Evolutionary conservation across 768 basidiomycete species (phyloP).

Genomic region (Russula emetica): DNA sequence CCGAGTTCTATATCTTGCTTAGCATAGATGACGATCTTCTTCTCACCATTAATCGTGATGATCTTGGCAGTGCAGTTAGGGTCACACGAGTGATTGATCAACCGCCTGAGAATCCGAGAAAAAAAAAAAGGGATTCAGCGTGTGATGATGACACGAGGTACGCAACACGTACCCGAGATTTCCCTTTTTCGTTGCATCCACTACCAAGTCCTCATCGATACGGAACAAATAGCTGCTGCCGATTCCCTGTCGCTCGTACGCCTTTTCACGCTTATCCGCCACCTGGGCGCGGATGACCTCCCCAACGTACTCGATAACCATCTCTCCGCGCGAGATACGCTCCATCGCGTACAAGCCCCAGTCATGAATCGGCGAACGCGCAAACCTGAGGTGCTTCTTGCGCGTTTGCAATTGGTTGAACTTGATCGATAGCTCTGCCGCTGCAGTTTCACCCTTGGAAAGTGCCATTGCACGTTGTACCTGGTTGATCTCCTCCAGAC

Average conservation of each 20-base stretch:
- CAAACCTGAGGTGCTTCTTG: slow-evolving; percentile 96
- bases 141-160: not conserved
- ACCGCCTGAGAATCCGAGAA: slow-evolving; percentile 50
- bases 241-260: slow-evolving; percentile 95
- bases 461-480: slow-evolving; percentile 75
- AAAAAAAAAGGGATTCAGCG: not conserved
- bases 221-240: slow-evolving; percentile 97
- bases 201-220: slow-evolving; percentile 96
- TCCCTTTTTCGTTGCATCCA: slow-evolving; percentile 98
- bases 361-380: slow-evolving; percentile 92
- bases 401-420: slow-evolving; percentile 98
- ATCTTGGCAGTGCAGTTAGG: slow-evolving; percentile 91
- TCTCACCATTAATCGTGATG: slow-evolving; percentile 85
- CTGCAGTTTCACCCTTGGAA: slow-evolving; percentile 68
- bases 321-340: slow-evolving; percentile 86
- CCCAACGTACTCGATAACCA: slow-evolving; percentile 99
- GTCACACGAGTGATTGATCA: slow-evolving; percentile 98
- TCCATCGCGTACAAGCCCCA: slow-evolving; percentile 99
- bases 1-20: slow-evolving; percentile 94
- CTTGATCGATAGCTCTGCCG: slow-evolving; percentile 77
- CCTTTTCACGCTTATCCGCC: slow-evolving; percentile 95
- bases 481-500: slow-evolving; percentile 92
- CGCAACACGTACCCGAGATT: slow-evolving; percentile 82
- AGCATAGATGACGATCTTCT: slow-evolving; percentile 99
- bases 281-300: slow-evolving; percentile 94